A percentile compares a stretch with the other conserved stretches of the same genome.
phyloP scores from a whole-genome alignment of 306 rosid species.

The Dicorynia guianensis region DNA sequence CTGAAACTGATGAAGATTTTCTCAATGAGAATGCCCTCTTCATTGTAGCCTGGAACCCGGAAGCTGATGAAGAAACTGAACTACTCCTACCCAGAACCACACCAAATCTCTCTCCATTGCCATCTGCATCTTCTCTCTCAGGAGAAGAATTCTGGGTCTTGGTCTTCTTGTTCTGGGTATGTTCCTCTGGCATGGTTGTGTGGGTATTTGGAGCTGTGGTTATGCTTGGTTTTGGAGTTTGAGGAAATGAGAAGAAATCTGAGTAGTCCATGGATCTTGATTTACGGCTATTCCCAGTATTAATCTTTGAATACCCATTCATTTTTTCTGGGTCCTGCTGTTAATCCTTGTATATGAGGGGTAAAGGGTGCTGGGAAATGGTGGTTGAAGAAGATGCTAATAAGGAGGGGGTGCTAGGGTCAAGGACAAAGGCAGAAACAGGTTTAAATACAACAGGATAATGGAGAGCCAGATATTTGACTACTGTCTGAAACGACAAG shows the following conservation, averaged over 20 bases:
- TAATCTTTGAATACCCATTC: constrained; percentile 51
- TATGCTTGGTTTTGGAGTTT: constrained; percentile 5
- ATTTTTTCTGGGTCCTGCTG: background rate
- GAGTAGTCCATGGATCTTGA: constrained; percentile 57
- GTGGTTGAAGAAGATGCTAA: too few species aligned
- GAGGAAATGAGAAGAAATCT: constrained; percentile 39
- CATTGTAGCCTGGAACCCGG: constrained; percentile 46
- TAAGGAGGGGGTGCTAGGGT: too few species aligned
- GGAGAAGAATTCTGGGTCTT: background rate
- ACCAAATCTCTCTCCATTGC: background rate
- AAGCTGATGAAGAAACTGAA: constrained; percentile 41
- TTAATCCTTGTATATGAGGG: too few species aligned
- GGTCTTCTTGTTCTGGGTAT: constrained; percentile 7
- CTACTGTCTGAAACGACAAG: too few species aligned
- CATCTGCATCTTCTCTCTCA: constrained; percentile 4
- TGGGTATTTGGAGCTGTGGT: background rate
- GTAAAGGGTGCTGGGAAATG: too few species aligned
- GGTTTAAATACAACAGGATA: too few species aligned
- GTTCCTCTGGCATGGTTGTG: background rate
- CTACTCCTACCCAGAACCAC: constrained; percentile 35
- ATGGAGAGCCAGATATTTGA: too few species aligned
- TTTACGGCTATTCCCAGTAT: constrained; percentile 24
- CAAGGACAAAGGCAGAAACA: too few species aligned
- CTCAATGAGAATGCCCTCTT: constrained; percentile 54
- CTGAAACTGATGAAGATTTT: constrained; percentile 60